A percentile compares a stretch with the other conserved stretches of the same genome.
phyloP scores from a whole-genome alignment of 1,284 basidiomycete genomes.

The Ceratobasidium sp. region DNA sequence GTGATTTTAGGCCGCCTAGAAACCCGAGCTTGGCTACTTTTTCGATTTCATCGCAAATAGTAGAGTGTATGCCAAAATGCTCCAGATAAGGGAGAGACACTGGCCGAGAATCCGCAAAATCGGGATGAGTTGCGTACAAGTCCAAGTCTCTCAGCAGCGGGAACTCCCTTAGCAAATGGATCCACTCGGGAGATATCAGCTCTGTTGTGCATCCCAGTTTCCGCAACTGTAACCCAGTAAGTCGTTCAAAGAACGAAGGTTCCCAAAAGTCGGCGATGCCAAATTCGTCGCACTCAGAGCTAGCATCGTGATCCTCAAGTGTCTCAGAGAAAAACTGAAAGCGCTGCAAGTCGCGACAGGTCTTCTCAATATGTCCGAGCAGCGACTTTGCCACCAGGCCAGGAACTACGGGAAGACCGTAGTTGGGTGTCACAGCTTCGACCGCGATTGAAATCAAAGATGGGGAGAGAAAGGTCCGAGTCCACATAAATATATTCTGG shows the following conservation, averaged over 20 bases:
- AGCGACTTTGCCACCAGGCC: background rate
- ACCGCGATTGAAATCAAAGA: background rate
- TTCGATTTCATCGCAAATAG: background rate
- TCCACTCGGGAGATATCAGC: background rate
- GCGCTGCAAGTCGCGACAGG: background rate
- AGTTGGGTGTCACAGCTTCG: background rate
- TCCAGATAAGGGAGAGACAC: background rate
- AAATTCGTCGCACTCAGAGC: background rate
- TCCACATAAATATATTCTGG: background rate
- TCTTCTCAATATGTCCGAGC: background rate
- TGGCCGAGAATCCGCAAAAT: background rate
- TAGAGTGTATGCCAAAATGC: background rate
- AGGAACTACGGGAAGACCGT: background rate
- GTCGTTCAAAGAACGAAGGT: background rate
- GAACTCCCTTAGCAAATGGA: background rate
- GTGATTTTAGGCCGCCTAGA: background rate
- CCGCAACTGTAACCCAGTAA: background rate
- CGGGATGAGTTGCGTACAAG: background rate
- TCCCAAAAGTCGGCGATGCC: background rate
- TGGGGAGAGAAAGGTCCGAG: conserved; percentile 8
- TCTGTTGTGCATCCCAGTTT: conserved; percentile 12
- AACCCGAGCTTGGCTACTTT: background rate
- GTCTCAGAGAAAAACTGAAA: background rate
- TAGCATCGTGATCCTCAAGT: background rate
- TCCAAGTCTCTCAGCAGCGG: background rate